Evolutionary conservation across 2,329 filamentous ascomycete genomes (phyloP).

Genomic region (Colletotrichum sp.): DNA sequence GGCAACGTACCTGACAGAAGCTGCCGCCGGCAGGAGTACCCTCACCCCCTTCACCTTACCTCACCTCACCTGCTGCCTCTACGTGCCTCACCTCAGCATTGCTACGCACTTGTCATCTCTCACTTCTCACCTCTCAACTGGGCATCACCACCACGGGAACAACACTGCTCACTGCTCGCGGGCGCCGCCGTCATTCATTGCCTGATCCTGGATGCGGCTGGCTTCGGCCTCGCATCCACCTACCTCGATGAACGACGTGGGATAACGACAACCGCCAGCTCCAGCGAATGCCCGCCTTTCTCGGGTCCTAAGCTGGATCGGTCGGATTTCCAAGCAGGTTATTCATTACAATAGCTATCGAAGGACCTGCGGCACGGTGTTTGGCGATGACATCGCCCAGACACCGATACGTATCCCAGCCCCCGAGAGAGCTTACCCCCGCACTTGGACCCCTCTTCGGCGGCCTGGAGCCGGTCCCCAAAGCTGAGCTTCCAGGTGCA

Average conservation of each 20-base stretch:
- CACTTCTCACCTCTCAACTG: not conserved
- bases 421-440: not conserved
- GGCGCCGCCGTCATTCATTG: not conserved
- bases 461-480: not conserved
- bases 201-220: constrained; percentile 9
- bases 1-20: not conserved
- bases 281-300: not conserved
- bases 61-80: not conserved
- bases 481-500: not conserved
- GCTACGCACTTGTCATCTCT: constrained; percentile 2
- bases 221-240: constrained; percentile 10
- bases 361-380: not conserved
- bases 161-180: not conserved
- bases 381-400: not conserved
- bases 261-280: not conserved
- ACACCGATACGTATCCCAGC: not conserved
- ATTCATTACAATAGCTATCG: not conserved
- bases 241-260: not conserved
- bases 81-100: not conserved
- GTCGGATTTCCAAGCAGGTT: not conserved
- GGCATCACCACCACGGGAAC: not conserved
- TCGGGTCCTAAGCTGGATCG: not conserved
- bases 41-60: not conserved
- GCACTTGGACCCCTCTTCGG: not conserved
- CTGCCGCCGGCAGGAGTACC: not conserved